Conservation (phyloP, 257 asterid species). For the Solanum tarijense region DNA sequence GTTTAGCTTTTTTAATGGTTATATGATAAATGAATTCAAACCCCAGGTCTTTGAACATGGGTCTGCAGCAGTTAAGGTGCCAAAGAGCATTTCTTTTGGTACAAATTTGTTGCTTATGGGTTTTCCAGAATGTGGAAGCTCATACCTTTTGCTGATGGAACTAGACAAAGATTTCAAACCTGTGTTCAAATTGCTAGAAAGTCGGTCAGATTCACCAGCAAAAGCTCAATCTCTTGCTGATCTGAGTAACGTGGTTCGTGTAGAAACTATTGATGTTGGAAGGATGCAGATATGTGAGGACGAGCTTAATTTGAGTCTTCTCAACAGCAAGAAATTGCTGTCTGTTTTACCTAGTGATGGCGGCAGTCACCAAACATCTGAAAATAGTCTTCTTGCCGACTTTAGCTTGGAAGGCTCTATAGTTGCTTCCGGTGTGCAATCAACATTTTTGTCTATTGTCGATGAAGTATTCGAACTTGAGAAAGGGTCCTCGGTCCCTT, state of each 20-base stretch:
- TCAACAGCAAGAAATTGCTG: constrained; percentile 41
- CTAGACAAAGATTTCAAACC: constrained; percentile 91
- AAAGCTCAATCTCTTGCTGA: constrained; percentile 54
- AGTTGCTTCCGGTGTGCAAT: constrained; percentile 34
- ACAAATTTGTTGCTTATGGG: constrained; percentile 76
- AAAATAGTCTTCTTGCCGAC: constrained; percentile 36
- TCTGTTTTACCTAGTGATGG: constrained; percentile 25
- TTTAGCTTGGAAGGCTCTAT: constrained; percentile 34
- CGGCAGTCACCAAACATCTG: constrained; percentile 35
- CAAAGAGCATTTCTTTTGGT: constrained; percentile 61
- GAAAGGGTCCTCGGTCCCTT: constrained; percentile 48
- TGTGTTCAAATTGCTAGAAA: constrained; percentile 74
- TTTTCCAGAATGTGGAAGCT: constrained; percentile 89
- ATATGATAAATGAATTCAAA: background rate
- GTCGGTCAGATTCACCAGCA: constrained; percentile 53
- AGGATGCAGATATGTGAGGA: constrained; percentile 74
- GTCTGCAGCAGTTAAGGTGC: constrained; percentile 56
- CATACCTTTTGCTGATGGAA: constrained; percentile 82
- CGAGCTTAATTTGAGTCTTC: constrained; percentile 77
- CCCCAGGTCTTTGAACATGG: constrained; percentile 89
- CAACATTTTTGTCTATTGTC: constrained; percentile 67
- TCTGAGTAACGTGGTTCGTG: constrained; percentile 50
- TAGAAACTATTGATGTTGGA: constrained; percentile 58
- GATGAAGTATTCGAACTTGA: constrained; percentile 95
- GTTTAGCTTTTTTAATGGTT: constrained; percentile 5